Conservation (phyloP, 768 basidiomycete species). For the Polyporus arcularius region DNA sequence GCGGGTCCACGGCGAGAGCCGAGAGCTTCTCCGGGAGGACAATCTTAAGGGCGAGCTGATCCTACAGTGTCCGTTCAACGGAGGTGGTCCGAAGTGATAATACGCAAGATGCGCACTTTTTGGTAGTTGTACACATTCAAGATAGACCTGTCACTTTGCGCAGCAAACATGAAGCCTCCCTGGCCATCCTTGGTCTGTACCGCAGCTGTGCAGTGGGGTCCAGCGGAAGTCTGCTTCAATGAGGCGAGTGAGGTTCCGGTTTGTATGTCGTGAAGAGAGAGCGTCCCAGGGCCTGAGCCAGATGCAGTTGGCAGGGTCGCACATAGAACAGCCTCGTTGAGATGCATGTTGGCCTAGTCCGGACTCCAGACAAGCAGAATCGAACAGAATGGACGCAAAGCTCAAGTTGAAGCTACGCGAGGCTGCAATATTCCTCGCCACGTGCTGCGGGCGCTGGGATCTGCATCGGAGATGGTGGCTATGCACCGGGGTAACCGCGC, state of each 20-base stretch:
- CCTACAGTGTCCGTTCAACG: conserved; percentile 45
- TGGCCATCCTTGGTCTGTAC: conserved; percentile 67
- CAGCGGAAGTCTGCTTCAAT: conserved; percentile 82
- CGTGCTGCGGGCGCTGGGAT: too few species aligned
- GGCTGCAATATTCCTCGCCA: too few species aligned
- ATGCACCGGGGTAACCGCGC: too few species aligned
- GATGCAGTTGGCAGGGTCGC: conserved; percentile 53
- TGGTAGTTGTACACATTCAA: conserved; percentile 92
- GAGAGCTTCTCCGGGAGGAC: conserved; percentile 89
- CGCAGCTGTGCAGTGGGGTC: conserved; percentile 63
- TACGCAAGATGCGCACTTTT: conserved; percentile 55
- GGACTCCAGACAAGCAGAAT: too few species aligned
- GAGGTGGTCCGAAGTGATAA: neutral
- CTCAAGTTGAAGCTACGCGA: too few species aligned
- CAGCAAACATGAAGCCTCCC: conserved; percentile 84
- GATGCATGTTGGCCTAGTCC: conserved; percentile 43
- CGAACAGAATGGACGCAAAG: too few species aligned
- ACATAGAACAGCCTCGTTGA: conserved; percentile 72
- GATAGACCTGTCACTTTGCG: conserved; percentile 86
- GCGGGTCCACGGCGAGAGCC: conserved; percentile 73
- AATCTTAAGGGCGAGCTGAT: conserved; percentile 85
- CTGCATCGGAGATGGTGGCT: too few species aligned
- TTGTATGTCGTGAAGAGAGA: conserved; percentile 81
- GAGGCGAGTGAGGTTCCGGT: conserved; percentile 75
- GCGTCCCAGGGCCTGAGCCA: conserved; percentile 55